Evolutionary conservation across 169 alveolate genomes (phyloP).

Genomic region (Plasmodium gonderi): DNA sequence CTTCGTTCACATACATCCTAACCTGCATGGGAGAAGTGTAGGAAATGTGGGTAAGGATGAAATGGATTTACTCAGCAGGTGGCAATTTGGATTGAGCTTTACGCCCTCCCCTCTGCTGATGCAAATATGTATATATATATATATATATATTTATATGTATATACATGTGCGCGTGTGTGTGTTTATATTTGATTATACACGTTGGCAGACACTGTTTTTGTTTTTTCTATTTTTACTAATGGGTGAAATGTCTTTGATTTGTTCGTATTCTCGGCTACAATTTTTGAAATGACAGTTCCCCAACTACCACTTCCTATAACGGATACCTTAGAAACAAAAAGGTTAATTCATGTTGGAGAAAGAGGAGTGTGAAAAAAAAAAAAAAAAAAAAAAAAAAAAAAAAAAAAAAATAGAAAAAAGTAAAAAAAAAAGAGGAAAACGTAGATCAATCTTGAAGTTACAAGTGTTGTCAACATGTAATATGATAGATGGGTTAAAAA

Average conservation of each 20-base stretch:
- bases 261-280: constrained; percentile 81
- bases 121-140: neutral
- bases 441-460: too few relatives aligned
- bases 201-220: neutral
- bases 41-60: too few relatives aligned
- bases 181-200: neutral
- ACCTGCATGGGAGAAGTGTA: constrained; percentile 78
- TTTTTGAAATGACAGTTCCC: constrained; percentile 90
- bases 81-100: too few relatives aligned
- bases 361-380: neutral
- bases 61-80: too few relatives aligned
- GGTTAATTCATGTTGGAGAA: too few relatives aligned
- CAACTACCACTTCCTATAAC: constrained; percentile 91
- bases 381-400: too few relatives aligned
- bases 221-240: constrained; percentile 67
- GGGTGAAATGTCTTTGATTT: constrained; percentile 78
- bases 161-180: neutral
- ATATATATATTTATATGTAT: neutral
- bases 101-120: too few relatives aligned
- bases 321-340: constrained; percentile 85
- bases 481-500: neutral
- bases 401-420: neutral
- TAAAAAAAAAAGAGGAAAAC: neutral
- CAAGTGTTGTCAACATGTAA: too few relatives aligned
- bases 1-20: constrained; percentile 91